Evolutionary conservation across 2,329 filamentous ascomycete species (phyloP).

Genomic region (Colletotrichum tofieldiae): DNA sequence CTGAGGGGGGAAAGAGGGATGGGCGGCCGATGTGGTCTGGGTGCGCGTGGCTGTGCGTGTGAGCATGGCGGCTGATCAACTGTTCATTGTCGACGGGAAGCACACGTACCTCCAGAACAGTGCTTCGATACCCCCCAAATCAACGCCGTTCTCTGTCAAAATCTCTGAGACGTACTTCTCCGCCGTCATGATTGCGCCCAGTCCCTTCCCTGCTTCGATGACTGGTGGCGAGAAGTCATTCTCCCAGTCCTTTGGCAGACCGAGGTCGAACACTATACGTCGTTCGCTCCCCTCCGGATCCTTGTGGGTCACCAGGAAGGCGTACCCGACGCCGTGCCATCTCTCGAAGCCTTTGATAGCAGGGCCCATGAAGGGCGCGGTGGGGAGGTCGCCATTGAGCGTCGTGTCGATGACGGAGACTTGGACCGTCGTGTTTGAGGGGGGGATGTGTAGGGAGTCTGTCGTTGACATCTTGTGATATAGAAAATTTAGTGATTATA

Average conservation of each 20-base stretch:
- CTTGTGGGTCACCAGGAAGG: constrained; percentile 7
- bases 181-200: not conserved
- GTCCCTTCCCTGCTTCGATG: not conserved
- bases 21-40: constrained; percentile 49
- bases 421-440: not conserved
- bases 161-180: constrained; percentile 30
- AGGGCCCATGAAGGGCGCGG: constrained; percentile 16
- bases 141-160: constrained; percentile 1
- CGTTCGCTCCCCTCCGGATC: not conserved
- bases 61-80: not conserved
- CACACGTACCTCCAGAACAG: constrained; percentile 45
- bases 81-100: not conserved
- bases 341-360: constrained; percentile 16
- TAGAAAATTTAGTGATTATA: no score
- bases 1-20: constrained; percentile 45
- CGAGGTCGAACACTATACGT: constrained; percentile 13
- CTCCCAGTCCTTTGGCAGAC: constrained; percentile 8
- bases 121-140: constrained; percentile 40
- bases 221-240: constrained; percentile 4
- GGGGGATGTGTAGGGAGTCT: constrained; percentile 1
- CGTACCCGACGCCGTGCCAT: constrained; percentile 14
- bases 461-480: not conserved
- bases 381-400: constrained; percentile 2
- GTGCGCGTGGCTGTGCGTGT: constrained; percentile 45
- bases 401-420: constrained; percentile 26